Evolutionary conservation across 345 rosid genomes (phyloP).

Genomic region (Laguncularia racemosa): DNA sequence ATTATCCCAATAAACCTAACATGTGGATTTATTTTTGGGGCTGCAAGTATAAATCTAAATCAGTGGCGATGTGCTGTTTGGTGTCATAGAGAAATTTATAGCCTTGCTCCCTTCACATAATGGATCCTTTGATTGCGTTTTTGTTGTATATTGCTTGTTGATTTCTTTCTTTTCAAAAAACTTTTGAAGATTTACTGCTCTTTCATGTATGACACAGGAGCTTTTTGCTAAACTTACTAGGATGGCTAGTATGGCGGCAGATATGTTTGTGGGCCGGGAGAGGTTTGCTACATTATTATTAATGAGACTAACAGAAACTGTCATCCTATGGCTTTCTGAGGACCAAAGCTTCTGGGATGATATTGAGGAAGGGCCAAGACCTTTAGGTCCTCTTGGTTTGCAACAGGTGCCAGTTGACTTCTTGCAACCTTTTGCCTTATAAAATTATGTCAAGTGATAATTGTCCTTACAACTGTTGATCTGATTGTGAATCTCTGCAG

Average conservation of each 20-base stretch:
- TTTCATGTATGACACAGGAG: constrained; percentile 46
- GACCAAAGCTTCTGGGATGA: constrained; percentile 99
- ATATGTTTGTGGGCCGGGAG: constrained; percentile 96
- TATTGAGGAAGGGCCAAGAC: constrained; percentile 91
- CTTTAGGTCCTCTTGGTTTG: constrained; percentile 85
- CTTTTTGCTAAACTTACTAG: constrained; percentile 71
- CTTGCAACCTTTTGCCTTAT: constrained; percentile 6
- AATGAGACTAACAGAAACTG: constrained; percentile 97
- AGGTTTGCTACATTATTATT: constrained; percentile 81
- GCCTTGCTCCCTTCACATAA: too few species aligned
- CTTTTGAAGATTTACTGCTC: background rate
- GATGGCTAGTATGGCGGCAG: constrained; percentile 87
- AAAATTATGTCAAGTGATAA: background rate
- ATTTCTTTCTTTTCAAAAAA: too few species aligned
- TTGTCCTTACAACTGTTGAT: constrained; percentile 7
- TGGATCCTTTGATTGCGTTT: too few species aligned
- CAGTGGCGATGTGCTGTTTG: too few species aligned
- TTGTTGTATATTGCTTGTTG: too few species aligned
- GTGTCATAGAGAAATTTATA: too few species aligned
- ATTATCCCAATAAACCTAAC: too few species aligned
- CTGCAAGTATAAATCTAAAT: too few species aligned
- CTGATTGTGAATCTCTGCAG: constrained; percentile 29
- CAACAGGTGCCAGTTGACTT: constrained; percentile 50
- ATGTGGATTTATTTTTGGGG: too few species aligned
- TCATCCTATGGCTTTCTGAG: constrained; percentile 86